These are phyloP conservation scores for Helotiales sp. DNA, from an alignment of 2,329 filamentous ascomycete species.

Conservation along the genomic window DNA sequence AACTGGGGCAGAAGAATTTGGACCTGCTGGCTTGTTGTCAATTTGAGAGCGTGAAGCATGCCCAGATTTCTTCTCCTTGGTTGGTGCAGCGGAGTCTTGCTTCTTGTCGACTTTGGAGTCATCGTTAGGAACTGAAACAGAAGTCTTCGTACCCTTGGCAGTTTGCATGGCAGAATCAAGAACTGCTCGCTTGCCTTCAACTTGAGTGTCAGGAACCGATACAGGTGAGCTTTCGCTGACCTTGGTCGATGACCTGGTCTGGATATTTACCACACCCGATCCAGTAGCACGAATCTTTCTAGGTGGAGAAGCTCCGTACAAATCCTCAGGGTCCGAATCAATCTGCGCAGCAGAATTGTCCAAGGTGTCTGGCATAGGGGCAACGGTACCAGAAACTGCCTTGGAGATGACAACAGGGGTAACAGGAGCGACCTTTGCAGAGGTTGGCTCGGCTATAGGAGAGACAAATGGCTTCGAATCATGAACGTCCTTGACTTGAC, in stretches of 20 bases:
- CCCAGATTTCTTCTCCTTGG: neutral
- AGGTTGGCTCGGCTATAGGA: no score
- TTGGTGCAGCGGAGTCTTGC: neutral
- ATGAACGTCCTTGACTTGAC: neutral
- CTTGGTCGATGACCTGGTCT: neutral
- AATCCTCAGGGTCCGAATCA: neutral
- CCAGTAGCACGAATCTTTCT: neutral
- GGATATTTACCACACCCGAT: neutral
- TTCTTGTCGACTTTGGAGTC: neutral
- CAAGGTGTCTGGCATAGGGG: neutral
- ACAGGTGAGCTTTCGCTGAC: neutral
- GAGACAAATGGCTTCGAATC: neutral
- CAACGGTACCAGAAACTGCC: neutral
- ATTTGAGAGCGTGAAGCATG: neutral
- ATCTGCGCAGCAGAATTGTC: neutral
- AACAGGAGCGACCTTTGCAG: no score
- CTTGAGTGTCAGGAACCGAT: neutral
- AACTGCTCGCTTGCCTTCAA: neutral
- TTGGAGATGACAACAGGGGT: neutral
- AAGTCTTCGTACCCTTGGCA: neutral
- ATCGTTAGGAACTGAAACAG: no score
- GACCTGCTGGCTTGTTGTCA: neutral
- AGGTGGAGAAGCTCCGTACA: constrained; percentile 6
- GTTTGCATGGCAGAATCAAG: neutral
- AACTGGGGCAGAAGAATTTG: neutral